Evolutionary conservation across 2,329 filamentous ascomycete genomes (phyloP).

Genomic region (Colletotrichum lindemuthianum): DNA sequence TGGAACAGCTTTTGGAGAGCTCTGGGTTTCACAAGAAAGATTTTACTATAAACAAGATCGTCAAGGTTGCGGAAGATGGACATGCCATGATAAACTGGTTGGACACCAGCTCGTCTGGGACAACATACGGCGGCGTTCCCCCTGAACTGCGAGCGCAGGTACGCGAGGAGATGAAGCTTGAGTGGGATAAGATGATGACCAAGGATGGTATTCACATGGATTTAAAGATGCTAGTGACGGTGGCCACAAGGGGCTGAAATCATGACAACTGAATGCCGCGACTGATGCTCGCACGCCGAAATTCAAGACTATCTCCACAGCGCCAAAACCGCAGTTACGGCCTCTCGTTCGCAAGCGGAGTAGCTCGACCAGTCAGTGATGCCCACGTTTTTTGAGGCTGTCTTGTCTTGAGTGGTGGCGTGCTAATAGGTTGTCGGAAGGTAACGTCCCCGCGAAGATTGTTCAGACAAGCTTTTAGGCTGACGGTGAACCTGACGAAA

Average conservation of each 20-base stretch:
- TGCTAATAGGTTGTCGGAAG: not conserved
- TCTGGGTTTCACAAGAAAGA: constrained; percentile 12
- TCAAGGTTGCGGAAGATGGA: constrained; percentile 10
- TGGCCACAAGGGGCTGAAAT: constrained; percentile 5
- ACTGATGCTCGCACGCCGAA: no score
- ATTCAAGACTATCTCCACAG: not conserved
- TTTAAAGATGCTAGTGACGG: constrained; percentile 14
- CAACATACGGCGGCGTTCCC: constrained; percentile 10
- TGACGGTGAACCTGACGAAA: not conserved
- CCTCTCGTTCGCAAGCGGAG: not conserved
- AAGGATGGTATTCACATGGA: constrained; percentile 20
- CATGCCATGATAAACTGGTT: constrained; percentile 25
- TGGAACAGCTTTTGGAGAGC: not conserved
- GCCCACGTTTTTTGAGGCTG: not conserved
- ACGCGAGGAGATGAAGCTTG: constrained; percentile 18
- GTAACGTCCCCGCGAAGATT: not conserved
- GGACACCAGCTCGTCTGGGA: constrained; percentile 24
- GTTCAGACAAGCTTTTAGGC: not conserved
- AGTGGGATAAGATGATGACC: constrained; percentile 23
- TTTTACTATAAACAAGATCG: constrained; percentile 13
- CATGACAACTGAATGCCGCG: no score
- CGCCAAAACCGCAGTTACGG: not conserved
- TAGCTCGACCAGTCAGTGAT: not conserved
- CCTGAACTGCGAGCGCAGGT: constrained; percentile 3
- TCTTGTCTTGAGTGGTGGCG: not conserved